phyloP scores from a whole-genome alignment of 2,329 filamentous ascomycete species.

The Ophiocordyceps camponoti-saundersi region DNA sequence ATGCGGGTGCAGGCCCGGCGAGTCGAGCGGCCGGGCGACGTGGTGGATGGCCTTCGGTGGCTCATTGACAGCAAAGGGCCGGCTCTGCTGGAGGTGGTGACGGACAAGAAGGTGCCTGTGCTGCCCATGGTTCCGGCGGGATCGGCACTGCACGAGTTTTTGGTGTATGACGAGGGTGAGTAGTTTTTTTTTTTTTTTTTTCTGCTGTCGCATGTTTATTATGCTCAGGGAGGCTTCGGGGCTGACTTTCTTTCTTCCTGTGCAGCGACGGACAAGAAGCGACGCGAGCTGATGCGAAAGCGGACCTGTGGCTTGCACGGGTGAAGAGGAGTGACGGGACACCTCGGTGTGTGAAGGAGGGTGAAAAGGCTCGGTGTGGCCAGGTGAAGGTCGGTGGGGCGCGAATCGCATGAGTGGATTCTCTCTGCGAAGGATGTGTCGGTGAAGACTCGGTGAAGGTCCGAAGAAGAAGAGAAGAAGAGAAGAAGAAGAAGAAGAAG shows the following conservation, averaged over 20 bases:
- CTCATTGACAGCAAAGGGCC: constrained; percentile 82
- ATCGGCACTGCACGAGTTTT: constrained; percentile 77
- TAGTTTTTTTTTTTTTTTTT: not conserved
- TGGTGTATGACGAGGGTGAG: constrained; percentile 25
- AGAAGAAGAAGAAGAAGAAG: no score
- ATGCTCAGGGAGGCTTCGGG: no score
- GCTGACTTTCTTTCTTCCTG: not conserved
- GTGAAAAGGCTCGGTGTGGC: not conserved
- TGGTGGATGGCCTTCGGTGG: constrained; percentile 68
- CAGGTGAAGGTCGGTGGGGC: no score
- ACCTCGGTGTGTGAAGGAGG: not conserved
- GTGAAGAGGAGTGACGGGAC: constrained; percentile 13
- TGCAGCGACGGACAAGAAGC: constrained; percentile 48
- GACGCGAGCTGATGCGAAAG: constrained; percentile 49
- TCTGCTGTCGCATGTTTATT: not conserved
- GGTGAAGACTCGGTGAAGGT: no score
- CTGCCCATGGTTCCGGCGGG: constrained; percentile 92
- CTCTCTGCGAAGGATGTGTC: no score
- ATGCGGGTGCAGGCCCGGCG: constrained; percentile 72
- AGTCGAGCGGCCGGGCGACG: constrained; percentile 57
- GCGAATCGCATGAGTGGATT: no score
- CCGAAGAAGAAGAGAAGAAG: no score
- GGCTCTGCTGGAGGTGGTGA: constrained; percentile 79
- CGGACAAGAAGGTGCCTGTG: constrained; percentile 86
- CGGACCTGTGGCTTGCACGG: constrained; percentile 36